Evolutionary conservation across 768 basidiomycete species (phyloP).

Genomic region (Naematelia encephala): DNA sequence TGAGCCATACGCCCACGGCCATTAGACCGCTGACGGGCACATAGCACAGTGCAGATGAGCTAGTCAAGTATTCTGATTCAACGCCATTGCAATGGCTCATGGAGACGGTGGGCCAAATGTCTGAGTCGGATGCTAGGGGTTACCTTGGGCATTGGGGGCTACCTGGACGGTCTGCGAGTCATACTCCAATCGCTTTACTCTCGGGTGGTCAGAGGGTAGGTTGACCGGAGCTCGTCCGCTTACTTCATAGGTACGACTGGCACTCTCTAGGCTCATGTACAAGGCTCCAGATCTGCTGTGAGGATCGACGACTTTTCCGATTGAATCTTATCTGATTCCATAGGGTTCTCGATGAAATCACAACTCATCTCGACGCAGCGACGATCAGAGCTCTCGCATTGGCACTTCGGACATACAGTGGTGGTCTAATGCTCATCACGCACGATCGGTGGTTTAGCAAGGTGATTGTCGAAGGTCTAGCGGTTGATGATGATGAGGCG

Average conservation of each 20-base stretch:
- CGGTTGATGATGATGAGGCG: constrained; percentile 34
- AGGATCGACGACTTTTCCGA: constrained; percentile 2
- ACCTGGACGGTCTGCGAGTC: constrained; percentile 52
- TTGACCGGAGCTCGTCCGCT: neutral
- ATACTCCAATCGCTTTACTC: constrained; percentile 55
- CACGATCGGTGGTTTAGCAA: constrained; percentile 58
- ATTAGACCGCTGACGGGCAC: too few relatives aligned
- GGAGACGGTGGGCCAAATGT: constrained; percentile 3
- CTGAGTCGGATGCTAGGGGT: constrained; percentile 47
- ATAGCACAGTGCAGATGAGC: neutral
- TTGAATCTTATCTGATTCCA: neutral
- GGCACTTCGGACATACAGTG: constrained; percentile 57
- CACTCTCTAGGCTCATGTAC: constrained; percentile 60
- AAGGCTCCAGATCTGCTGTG: constrained; percentile 58
- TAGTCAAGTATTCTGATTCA: constrained; percentile 59
- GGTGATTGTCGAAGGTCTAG: constrained; percentile 39
- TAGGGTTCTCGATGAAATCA: constrained; percentile 58
- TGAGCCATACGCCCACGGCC: neutral
- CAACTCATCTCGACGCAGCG: constrained; percentile 65
- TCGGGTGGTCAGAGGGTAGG: constrained; percentile 61
- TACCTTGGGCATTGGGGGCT: constrained; percentile 56
- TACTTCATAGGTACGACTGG: constrained; percentile 58
- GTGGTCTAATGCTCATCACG: constrained; percentile 63
- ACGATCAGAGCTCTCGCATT: constrained; percentile 61
- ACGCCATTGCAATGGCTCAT: constrained; percentile 40